Percentiles rank a stretch among this genome's conserved stretches.
phyloP scores from a whole-genome alignment of 108 stramenopile genomes.

The Skeletonema tropicum region DNA sequence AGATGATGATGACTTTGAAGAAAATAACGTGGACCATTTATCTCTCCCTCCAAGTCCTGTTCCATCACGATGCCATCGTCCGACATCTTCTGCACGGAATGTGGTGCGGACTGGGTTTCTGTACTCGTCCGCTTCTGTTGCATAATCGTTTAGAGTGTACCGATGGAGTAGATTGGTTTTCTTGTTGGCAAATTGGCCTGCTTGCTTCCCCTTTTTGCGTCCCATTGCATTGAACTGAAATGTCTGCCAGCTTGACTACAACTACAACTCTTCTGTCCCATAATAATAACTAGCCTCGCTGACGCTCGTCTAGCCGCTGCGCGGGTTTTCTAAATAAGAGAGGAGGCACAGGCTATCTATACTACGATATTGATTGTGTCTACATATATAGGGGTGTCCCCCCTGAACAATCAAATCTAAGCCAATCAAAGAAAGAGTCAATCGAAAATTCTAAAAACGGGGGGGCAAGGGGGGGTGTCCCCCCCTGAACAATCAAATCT shows the following conservation, averaged over 20 bases:
- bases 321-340: too few relatives aligned
- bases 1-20: not conserved
- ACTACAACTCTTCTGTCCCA: too few relatives aligned
- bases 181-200: conserved; percentile 28
- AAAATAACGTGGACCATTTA: conserved; percentile 31
- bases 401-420: too few relatives aligned
- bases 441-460: too few relatives aligned
- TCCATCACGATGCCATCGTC: conserved; percentile 12
- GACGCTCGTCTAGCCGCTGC: too few relatives aligned
- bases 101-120: conserved; percentile 27
- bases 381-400: too few relatives aligned
- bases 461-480: too few relatives aligned
- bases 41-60: conserved; percentile 24
- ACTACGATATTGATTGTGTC: too few relatives aligned
- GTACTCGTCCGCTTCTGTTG: conserved; percentile 26
- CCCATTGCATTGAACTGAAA: conserved; percentile 17
- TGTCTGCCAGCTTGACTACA: not conserved
- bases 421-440: too few relatives aligned
- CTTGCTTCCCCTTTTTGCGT: conserved; percentile 42
- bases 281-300: too few relatives aligned
- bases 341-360: too few relatives aligned
- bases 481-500: too few relatives aligned
- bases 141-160: conserved; percentile 29
- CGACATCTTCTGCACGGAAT: not conserved
- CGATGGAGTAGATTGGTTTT: conserved; percentile 20